Evolutionary conservation across 495 filamentous ascomycete species (phyloP).

Genomic region (Lophium mytilinum): DNA sequence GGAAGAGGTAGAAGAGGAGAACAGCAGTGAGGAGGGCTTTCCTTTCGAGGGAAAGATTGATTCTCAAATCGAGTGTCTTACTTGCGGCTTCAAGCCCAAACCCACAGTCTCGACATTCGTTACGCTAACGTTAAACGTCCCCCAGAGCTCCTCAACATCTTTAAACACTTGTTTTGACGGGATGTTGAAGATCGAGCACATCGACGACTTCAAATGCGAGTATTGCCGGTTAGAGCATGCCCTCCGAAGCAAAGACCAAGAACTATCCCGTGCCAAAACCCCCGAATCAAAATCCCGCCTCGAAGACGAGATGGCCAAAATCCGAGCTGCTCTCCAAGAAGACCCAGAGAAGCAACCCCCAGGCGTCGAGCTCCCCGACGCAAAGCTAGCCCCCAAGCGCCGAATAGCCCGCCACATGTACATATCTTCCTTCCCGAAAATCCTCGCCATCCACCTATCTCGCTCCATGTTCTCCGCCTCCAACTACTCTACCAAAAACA

Average conservation of each 20-base stretch:
- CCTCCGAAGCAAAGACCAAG: conserved; percentile 41
- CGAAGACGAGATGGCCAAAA: conserved; percentile 45
- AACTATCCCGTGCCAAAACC: conserved; percentile 40
- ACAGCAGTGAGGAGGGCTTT: conserved; percentile 59
- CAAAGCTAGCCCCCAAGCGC: conserved; percentile 64
- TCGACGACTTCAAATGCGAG: conserved; percentile 95
- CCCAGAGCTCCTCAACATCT: conserved; percentile 60
- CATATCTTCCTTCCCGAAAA: conserved; percentile 76
- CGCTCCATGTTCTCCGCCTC: conserved; percentile 41
- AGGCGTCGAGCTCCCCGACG: conserved; percentile 66
- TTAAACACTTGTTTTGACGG: conserved; percentile 79
- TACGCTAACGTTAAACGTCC: conserved; percentile 85
- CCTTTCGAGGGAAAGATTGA: conserved; percentile 80
- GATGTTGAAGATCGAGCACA: conserved; percentile 87
- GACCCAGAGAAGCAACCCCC: conserved; percentile 72
- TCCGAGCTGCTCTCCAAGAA: conserved; percentile 54
- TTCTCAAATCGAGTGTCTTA: conserved; percentile 86
- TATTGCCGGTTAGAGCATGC: conserved; percentile 83
- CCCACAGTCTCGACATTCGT: conserved; percentile 78
- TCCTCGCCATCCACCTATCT: conserved; percentile 86
- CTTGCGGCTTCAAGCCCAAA: conserved; percentile 81
- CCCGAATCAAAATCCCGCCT: conserved; percentile 44
- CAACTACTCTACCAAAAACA: conserved; percentile 78
- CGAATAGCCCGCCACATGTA: conserved; percentile 79
- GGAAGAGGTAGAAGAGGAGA: background rate